Conservation (phyloP, 768 basidiomycete species). For the Lyophyllum semitale region DNA sequence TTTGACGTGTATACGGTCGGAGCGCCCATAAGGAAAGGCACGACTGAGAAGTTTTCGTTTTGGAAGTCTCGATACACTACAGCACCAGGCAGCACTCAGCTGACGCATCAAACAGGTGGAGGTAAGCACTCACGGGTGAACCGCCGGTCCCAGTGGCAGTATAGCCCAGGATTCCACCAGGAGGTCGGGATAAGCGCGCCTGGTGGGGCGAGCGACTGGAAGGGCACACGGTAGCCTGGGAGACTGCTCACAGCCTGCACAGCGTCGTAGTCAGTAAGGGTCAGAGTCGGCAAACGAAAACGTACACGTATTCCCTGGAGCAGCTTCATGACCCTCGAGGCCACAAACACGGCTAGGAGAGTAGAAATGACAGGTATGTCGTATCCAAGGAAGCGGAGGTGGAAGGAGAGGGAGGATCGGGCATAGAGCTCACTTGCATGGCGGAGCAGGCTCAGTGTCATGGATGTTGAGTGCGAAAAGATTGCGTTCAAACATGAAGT, state of each 20-base stretch:
- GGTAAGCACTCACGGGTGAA: slow-evolving; percentile 15
- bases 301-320: slow-evolving; percentile 1
- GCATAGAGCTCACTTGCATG: background rate
- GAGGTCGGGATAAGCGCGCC: slow-evolving; percentile 36
- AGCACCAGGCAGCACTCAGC: background rate
- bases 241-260: slow-evolving; percentile 32
- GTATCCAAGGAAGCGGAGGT: background rate
- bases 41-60: slow-evolving; percentile 40
- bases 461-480: background rate
- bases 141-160: slow-evolving; percentile 35
- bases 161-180: slow-evolving; percentile 42
- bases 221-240: slow-evolving; percentile 40
- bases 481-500: no score
- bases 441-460: background rate
- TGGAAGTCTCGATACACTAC: slow-evolving; percentile 34
- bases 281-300: background rate
- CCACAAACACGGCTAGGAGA: background rate
- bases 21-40: slow-evolving; percentile 36
- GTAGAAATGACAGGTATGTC: background rate
- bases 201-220: slow-evolving; percentile 35
- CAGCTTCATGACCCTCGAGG: background rate
- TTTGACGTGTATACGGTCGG: slow-evolving; percentile 43
- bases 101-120: background rate
- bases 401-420: background rate
- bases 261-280: no score